Evolutionary conservation across 2,329 filamentous ascomycete genomes (phyloP), one percentile per base, ranked within the genome.

Genomic region (Tetracladium maxilliforme): DNA sequence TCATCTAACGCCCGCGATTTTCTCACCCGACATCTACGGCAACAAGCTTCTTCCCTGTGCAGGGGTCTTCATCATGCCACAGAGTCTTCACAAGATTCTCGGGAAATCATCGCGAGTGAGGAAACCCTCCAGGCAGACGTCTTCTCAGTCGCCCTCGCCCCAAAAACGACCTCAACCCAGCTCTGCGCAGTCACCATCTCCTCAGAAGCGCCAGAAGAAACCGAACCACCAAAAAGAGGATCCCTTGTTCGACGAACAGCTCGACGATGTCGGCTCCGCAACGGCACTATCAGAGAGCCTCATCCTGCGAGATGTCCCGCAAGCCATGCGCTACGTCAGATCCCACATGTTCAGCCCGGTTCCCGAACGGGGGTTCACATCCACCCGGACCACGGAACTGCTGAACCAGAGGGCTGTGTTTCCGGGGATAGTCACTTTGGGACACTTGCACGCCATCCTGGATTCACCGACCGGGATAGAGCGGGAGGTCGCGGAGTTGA

Each of bases 381-480:
- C 70, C 5, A 64, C 62, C 12, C 58, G 71, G 8, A 69, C 71
- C 10, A 57, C 73, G 3, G 65, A 76, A 38, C 51, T 78, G 10
- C 54, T 82, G 26, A 68, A 71, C 32, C 72, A 66, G 41, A 59
- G 75, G 11, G 49, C 47, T 16, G 48, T 48, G 10, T 45, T 80
- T 19, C 73, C 79, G 7, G 70, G 69, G 0, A 54, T 82, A 13
- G 68, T 77, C 5, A 75, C 70, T 1, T 46, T 71, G 12, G 64
- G 70, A 2, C 77, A 84, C 42, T 44, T 84, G 6, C 65, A 75
- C 32, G 64, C 73, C 2, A 47, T 82, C 3, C 56, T 77, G 22
- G 50, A 49, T 7, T 70, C 66, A 3, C 67, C 75, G 2, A 79
- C 75, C 0, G 56, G 53, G 2, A 69, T 70, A 2, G 77, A 83